Conservation (phyloP, 2,329 filamentous ascomycete species). For the Pseudogymnoascus sp. region DNA sequence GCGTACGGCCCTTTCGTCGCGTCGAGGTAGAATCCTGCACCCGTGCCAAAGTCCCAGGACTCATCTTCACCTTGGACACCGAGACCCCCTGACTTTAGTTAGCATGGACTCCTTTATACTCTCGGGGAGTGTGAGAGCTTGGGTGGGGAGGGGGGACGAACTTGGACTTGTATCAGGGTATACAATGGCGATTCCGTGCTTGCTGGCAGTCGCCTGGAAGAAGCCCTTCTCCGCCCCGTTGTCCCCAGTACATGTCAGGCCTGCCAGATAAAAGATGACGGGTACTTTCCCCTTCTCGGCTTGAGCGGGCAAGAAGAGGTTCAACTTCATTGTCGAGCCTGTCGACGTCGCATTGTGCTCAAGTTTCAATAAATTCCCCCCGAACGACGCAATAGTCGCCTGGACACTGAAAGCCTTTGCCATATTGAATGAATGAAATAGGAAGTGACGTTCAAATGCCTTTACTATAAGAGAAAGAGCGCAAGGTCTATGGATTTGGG, state of each 20-base stretch:
- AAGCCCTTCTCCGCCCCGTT: conserved; percentile 80
- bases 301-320: conserved; percentile 80
- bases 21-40: conserved; percentile 92
- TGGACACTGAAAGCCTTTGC: conserved; percentile 67
- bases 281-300: conserved; percentile 62
- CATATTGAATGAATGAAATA: not conserved
- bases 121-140: not conserved
- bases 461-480: not conserved
- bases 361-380: conserved; percentile 91
- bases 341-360: conserved; percentile 74
- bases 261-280: conserved; percentile 87
- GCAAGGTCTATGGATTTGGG: not conserved
- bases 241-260: conserved; percentile 89
- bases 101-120: not conserved
- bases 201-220: conserved; percentile 75
- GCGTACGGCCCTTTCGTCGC: conserved; percentile 69
- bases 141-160: conserved; percentile 34
- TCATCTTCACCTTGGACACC: conserved; percentile 80
- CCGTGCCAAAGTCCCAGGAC: conserved; percentile 82
- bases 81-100: conserved; percentile 54
- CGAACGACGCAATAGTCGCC: conserved; percentile 83
- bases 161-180: conserved; percentile 94
- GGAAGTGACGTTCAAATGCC: not conserved
- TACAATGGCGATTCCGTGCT: conserved; percentile 81
- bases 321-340: conserved; percentile 83